A percentile compares a stretch with the other conserved stretches of the same genome.
Conservation (phyloP, 768 basidiomycete genomes). For the Termitomyces titanicus region DNA sequence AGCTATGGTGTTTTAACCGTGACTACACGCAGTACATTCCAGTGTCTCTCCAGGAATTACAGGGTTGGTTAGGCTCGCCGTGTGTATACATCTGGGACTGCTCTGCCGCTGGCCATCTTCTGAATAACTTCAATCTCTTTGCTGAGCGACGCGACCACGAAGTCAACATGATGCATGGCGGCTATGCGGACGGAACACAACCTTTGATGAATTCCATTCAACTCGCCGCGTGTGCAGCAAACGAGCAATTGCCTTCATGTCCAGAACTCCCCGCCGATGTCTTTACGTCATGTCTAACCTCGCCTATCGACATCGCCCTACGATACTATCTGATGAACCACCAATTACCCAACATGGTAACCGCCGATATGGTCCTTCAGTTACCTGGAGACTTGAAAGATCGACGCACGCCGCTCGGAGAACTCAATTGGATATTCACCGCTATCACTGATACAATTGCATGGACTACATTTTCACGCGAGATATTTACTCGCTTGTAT, state of each 20-base stretch:
- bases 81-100: conserved; percentile 99
- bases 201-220: conserved; percentile 88
- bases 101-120: conserved; percentile 92
- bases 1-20: conserved; percentile 98
- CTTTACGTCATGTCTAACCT: conserved; percentile 96
- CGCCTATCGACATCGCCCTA: conserved; percentile 96
- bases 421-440: conserved; percentile 99
- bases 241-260: conserved; percentile 90
- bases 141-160: conserved; percentile 76
- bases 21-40: conserved; percentile 99
- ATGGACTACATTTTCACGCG: conserved; percentile 95
- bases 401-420: conserved; percentile 91
- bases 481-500: conserved; percentile 91
- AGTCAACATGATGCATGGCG: conserved; percentile 50
- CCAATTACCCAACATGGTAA: conserved; percentile 75
- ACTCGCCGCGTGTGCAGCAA: conserved; percentile 88
- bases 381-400: conserved; percentile 97
- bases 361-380: conserved; percentile 88
- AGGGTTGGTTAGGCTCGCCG: conserved; percentile 91
- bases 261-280: conserved; percentile 97
- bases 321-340: conserved; percentile 93
- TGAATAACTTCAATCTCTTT: conserved; percentile 83
- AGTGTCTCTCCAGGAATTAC: conserved; percentile 89
- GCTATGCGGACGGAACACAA: conserved; percentile 56
- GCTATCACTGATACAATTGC: conserved; percentile 99